Evolutionary conservation across 352 stramenopile species (phyloP).

Genomic region (Phytophthora foliorum): DNA sequence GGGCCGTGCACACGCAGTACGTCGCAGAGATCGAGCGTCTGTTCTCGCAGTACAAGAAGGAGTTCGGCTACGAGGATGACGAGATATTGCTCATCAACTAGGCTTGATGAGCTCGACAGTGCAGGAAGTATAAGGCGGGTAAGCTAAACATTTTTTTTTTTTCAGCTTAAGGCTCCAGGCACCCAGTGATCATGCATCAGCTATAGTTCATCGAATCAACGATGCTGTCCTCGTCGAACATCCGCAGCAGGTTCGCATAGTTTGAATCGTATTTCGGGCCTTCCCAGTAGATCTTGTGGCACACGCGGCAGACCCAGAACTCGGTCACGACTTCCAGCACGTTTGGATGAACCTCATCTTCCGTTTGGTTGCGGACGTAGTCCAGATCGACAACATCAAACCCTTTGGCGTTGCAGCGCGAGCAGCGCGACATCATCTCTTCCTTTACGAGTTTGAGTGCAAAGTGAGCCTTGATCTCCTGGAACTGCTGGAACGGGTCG

Average conservation of each 20-base stretch:
- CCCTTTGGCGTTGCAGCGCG: constrained; percentile 73
- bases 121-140: neutral
- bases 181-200: neutral
- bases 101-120: too few relatives aligned
- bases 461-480: constrained; percentile 82
- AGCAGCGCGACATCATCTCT: constrained; percentile 82
- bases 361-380: constrained; percentile 60
- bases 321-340: constrained; percentile 70
- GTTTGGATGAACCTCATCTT: constrained; percentile 60
- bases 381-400: constrained; percentile 63
- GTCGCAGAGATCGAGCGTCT: constrained; percentile 69
- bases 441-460: constrained; percentile 65
- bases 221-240: constrained; percentile 51
- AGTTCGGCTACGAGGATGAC: constrained; percentile 78
- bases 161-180: neutral
- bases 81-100: constrained; percentile 79
- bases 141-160: constrained; percentile 13
- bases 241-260: constrained; percentile 65
- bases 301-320: constrained; percentile 74
- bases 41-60: constrained; percentile 78
- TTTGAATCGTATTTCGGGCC: constrained; percentile 81
- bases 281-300: constrained; percentile 82
- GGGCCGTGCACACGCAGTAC: constrained; percentile 63
- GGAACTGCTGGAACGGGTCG: constrained; percentile 76
- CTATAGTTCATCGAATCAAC: constrained; percentile 15